These are phyloP conservation scores for Paramyrothecium roridum DNA, from an alignment of 2,329 filamentous ascomycete species.

Conservation along the genomic window DNA sequence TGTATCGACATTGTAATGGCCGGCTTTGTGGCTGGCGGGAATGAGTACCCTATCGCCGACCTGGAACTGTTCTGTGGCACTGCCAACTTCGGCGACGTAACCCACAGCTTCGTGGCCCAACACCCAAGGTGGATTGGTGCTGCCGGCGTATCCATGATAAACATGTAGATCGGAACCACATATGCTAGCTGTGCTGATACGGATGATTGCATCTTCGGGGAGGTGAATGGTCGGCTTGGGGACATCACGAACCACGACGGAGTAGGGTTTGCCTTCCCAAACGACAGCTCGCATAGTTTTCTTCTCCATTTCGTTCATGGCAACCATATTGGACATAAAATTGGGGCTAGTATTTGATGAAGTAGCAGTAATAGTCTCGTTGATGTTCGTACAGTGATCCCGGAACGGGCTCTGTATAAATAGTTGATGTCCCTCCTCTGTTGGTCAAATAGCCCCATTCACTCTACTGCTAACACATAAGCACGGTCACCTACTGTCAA, in stretches of 20 bases:
- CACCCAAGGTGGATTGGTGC: neutral
- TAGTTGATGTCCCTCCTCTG: too few relatives aligned
- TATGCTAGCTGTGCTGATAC: constrained; percentile 2
- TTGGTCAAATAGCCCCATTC: too few relatives aligned
- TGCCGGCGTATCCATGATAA: constrained; percentile 6
- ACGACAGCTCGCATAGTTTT: constrained; percentile 6
- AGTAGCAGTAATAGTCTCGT: too few relatives aligned
- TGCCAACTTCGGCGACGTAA: neutral
- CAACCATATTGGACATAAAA: too few relatives aligned
- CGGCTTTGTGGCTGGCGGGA: neutral
- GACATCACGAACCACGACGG: constrained; percentile 2
- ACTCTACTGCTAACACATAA: too few relatives aligned
- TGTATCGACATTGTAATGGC: neutral
- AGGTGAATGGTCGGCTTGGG: constrained; percentile 1
- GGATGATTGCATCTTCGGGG: constrained; percentile 6
- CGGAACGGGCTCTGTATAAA: too few relatives aligned
- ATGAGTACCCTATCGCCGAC: neutral
- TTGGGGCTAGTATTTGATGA: too few relatives aligned
- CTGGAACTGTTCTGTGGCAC: neutral
- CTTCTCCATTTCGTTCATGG: too few relatives aligned
- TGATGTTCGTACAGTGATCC: too few relatives aligned
- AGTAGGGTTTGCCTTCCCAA: constrained; percentile 2
- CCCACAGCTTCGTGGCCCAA: neutral
- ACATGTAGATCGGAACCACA: constrained; percentile 9
- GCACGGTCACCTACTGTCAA: too few relatives aligned